Evolutionary conservation across 306 rosid species (phyloP), one percentile per base, ranked within the genome.

Genomic region (Dalbergia cultrata): DNA sequence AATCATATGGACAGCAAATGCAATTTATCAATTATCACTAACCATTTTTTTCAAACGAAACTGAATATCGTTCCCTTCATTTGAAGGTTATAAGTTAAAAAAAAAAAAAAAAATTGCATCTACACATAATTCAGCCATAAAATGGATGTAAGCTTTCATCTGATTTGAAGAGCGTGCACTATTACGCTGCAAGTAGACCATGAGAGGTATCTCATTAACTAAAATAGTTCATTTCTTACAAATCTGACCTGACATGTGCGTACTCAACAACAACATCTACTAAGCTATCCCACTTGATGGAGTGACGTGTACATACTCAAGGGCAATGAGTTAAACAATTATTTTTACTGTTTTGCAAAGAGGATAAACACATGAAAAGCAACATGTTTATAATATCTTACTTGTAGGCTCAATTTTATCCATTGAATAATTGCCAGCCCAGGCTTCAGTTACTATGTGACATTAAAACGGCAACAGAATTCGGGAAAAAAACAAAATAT

Each of bases 381-480:
- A 77, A 71, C 21, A 65, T 53, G 52, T 67, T 44, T 58, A 59
- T 59, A 78, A 41, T 52, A 60, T 80, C 47, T 70, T 35, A 62
- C 26, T 50, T 72, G 69, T 45, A 74, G 17, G 65, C 79, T 77
- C 72, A 72, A 70, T 76, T 74, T 84, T 81, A 59, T 68, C 72
- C 62, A 76, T 56, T 75, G 33, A 61, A 81, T 70, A 72, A 76
- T 81, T 67, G 74, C 78, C 82, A 43, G 52, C 59, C 64, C 63
- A 49, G 80, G 65, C 63, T 70, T 83, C 79, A 74, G 74, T 71
- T 39, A 67, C 76, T 70, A 61, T 43, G 78, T 41, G 62, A 54
- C 59, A 74, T 70, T 78, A 81, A 81, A 47, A 47, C 45, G 66
- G 74, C 52, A 53, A 86, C 80, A 72, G 31, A 50, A 39, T 81